Base-by-base conservation (phyloP, 2,329 filamentous ascomycete species). In the Biscogniauxia marginata region DNA sequence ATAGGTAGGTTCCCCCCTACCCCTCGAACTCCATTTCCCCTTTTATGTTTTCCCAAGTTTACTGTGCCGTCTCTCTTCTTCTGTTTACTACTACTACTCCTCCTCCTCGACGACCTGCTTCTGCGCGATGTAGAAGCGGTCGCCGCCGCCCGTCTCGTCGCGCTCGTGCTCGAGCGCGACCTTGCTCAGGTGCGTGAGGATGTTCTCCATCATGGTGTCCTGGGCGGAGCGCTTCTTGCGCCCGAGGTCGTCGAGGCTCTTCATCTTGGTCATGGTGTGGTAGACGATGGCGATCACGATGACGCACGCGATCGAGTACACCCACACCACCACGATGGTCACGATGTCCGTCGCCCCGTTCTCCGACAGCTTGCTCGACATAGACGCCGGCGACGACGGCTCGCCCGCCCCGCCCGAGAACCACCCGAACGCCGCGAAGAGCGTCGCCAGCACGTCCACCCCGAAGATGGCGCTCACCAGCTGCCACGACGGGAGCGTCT, bases 381-480 rank as follows among this genome's bases (percentile, higher is more conserved):
- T 55, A 58, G 69, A 67, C 57, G 67, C 65, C 59, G 74, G 73
- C 61, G 77, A 78, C 3, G 61, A 64, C 4, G 58, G 57, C 59
- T 73, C 73, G 52, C 74, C 73, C 43, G 21, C 22, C 3, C 63
- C 63, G 57, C 82, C 84, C 53, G 78, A 79, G 64, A 89, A 76
- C 86, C 86, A 89, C 57, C 86, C 86, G 77, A 88, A 88, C 71
- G 86, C 74, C 75, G 80, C 84, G 82, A 89, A 89, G 66, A 89
- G 78, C 55, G 86, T 88, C 25, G 86, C 84, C 44, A 89, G 73
- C 56, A 82, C 81, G 72, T 89, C 86, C 68, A 89, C 86, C 72
- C 80, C 77, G 67, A 87, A 77, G 73, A 89, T 89, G 68, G 86
- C 86, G 63, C 77, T 78, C 60, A 89, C 79, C 53, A 89, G 76